These are phyloP conservation scores for Setaria italica DNA, from an alignment of 202 grass and related monocot species.

Conservation along the genomic window DNA sequence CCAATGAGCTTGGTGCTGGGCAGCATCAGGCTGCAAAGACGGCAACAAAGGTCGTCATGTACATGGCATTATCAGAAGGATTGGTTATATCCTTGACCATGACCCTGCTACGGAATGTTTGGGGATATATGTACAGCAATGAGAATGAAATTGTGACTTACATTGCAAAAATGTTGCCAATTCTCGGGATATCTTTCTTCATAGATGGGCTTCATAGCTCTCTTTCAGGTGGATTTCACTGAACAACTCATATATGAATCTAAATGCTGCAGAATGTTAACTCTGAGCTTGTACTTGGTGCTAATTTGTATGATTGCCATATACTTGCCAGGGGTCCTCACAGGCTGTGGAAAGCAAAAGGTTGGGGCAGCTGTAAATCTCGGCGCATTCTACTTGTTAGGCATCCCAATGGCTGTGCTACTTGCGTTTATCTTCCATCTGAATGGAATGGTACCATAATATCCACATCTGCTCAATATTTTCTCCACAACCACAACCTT, in stretches of 20 bases:
- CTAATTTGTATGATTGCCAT: neutral
- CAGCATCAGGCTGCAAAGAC: conserved; percentile 57
- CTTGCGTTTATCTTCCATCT: conserved; percentile 68
- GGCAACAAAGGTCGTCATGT: conserved; percentile 61
- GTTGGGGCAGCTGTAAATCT: conserved; percentile 76
- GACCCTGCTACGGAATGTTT: conserved; percentile 57
- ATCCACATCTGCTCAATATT: too few species aligned
- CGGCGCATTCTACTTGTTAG: conserved; percentile 66
- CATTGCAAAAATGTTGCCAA: conserved; percentile 61
- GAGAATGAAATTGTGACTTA: conserved; percentile 71
- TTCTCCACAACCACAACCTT: too few species aligned
- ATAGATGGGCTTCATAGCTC: conserved; percentile 73
- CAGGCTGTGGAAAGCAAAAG: conserved; percentile 74
- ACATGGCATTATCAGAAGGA: conserved; percentile 55
- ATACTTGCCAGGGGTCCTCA: conserved; percentile 47
- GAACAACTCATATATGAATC: neutral
- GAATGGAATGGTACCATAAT: conserved; percentile 64
- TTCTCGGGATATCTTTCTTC: conserved; percentile 65
- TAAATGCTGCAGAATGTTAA: neutral
- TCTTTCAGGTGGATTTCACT: conserved; percentile 63
- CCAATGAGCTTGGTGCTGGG: conserved; percentile 79
- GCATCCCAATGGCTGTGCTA: conserved; percentile 50
- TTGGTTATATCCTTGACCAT: conserved; percentile 40
- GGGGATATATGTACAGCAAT: conserved; percentile 73
- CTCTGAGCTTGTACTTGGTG: too few species aligned